Percentiles rank a stretch among this genome's conserved stretches.
Conservation (phyloP, 768 basidiomycete genomes). For the Leccinum arenicola region DNA sequence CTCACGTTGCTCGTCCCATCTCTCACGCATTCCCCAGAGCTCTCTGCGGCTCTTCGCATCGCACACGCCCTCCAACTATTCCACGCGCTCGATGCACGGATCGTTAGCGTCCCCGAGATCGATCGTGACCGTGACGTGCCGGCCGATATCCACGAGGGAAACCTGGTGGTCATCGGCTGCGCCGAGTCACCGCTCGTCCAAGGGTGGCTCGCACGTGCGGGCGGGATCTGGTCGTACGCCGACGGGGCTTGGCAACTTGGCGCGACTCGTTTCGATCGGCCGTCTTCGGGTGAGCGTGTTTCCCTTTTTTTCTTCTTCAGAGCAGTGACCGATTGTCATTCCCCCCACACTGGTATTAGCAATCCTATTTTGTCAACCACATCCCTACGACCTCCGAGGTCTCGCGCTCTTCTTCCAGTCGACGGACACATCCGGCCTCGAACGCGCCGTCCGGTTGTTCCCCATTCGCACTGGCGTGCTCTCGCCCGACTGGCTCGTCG, state of each 20-base stretch:
- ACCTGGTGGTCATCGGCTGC: conserved; percentile 58
- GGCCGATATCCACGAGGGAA: conserved; percentile 34
- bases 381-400: conserved; percentile 25
- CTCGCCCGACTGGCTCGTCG: conserved; percentile 75
- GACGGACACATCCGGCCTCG: conserved; percentile 55
- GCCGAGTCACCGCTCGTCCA: conserved; percentile 34
- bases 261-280: conserved; percentile 15
- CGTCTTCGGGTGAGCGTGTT: conserved; percentile 19
- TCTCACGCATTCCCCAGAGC: conserved; percentile 16
- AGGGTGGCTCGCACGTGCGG: conserved; percentile 28
- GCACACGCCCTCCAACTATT: conserved; percentile 66
- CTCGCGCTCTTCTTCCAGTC: conserved; percentile 58
- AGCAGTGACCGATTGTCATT: neutral
- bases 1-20: conserved; percentile 57
- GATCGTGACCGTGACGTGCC: neutral
- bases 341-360: conserved; percentile 19
- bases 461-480: conserved; percentile 81
- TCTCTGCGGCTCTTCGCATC: conserved; percentile 50
- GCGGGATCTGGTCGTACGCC: conserved; percentile 19
- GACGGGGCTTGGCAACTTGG: conserved; percentile 18
- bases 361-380: conserved; percentile 56
- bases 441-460: conserved; percentile 69
- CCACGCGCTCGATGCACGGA: conserved; percentile 66
- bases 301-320: neutral
- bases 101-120: conserved; percentile 41